These are phyloP conservation scores for Gossypium sturtianum DNA, from an alignment of 345 rosid genomes.

Conservation along the genomic window DNA sequence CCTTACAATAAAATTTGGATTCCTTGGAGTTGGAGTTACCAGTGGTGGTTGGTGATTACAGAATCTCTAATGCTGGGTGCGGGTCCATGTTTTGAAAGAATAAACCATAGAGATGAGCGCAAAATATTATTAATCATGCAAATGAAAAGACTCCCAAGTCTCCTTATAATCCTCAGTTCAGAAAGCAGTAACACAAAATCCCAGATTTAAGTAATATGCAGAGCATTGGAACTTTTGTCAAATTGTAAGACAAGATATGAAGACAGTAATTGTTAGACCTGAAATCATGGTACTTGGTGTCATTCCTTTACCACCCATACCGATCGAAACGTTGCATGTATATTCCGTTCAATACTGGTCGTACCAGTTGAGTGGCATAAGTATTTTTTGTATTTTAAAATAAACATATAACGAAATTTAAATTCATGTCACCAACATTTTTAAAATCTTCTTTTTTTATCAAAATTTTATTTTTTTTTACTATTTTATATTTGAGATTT, in stretches of 20 bases:
- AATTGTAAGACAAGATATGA: background rate
- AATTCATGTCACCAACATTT: too few species aligned
- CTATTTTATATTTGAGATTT: too few species aligned
- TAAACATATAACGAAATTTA: too few species aligned
- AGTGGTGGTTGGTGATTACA: background rate
- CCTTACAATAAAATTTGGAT: background rate
- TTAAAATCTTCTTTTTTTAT: too few species aligned
- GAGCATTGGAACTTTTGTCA: background rate
- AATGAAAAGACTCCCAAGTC: too few species aligned
- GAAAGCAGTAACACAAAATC: background rate
- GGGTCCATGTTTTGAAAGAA: background rate
- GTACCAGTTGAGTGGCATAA: too few species aligned
- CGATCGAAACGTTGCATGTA: too few species aligned
- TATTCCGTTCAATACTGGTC: too few species aligned
- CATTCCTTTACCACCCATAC: too few species aligned
- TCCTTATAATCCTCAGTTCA: background rate
- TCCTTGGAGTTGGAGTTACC: background rate
- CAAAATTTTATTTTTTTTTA: too few species aligned
- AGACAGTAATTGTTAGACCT: background rate
- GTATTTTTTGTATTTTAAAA: too few species aligned
- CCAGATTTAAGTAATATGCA: background rate
- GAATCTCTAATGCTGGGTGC: background rate
- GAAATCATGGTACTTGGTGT: too few species aligned
- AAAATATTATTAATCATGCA: background rate
- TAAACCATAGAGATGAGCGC: background rate